These are phyloP conservation scores for Trichoderma atroviride DNA, from an alignment of 2,329 filamentous ascomycete genomes.

Conservation along the genomic window DNA sequence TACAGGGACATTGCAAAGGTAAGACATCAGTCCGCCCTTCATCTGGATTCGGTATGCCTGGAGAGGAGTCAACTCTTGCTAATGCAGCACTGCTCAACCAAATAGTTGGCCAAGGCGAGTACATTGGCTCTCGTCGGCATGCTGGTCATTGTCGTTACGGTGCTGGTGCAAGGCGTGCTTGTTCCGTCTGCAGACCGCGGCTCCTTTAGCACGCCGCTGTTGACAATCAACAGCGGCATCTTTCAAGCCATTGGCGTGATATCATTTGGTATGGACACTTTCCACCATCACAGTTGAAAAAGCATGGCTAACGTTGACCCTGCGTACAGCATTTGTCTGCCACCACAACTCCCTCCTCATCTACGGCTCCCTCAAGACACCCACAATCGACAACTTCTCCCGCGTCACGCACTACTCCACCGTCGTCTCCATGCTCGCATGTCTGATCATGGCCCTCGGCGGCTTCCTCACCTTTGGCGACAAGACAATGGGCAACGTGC, in stretches of 20 bases:
- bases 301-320: neutral
- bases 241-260: constrained; percentile 98
- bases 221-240: constrained; percentile 83
- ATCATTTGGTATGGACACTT: constrained; percentile 73
- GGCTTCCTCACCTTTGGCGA: constrained; percentile 94
- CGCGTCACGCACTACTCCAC: constrained; percentile 94
- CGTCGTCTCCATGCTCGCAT: constrained; percentile 85
- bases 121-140: constrained; percentile 92
- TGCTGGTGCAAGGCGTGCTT: constrained; percentile 79
- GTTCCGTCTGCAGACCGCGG: constrained; percentile 74
- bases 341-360: constrained; percentile 97
- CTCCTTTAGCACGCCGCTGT: constrained; percentile 66
- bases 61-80: neutral
- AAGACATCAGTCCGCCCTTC: constrained; percentile 33
- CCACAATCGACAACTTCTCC: constrained; percentile 93
- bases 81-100: constrained; percentile 26
- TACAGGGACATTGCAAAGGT: constrained; percentile 98
- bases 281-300: neutral
- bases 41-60: neutral
- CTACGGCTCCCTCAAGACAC: constrained; percentile 91
- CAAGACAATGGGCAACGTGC: constrained; percentile 88
- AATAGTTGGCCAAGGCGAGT: constrained; percentile 89
- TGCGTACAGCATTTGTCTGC: constrained; percentile 61
- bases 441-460: constrained; percentile 81
- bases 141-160: constrained; percentile 83